Evolutionary conservation across 2,329 filamentous ascomycete genomes (phyloP), one percentile per base, ranked within the genome.

Genomic region (Dothideomycetes sp.): DNA sequence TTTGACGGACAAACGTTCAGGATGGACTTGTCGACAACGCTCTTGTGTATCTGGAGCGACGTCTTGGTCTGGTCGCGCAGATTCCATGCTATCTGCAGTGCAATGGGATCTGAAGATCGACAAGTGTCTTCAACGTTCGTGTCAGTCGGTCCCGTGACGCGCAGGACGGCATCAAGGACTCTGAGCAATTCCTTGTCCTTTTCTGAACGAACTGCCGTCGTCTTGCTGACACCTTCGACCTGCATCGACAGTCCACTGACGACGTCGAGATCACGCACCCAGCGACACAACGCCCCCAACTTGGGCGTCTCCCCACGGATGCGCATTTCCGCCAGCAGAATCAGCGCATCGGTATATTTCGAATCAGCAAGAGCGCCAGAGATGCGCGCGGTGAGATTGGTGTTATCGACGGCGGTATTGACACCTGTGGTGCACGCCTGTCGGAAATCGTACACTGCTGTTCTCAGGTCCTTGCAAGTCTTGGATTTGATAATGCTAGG

Each of bases 221-320:
- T 52, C 10, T 58, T 54, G 30, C 55, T 54, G 34, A 61, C 57
- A 3, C 66, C 65, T 2, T 64, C 64, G 0, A 72, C 62, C 38
- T 72, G 64, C 16, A 75, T 74, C 3, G 75, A 75, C 5, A 82
- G 59, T 2, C 78, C 78, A 47, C 75, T 80, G 36, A 82, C 73
- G 17, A 82, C 73, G 49, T 84, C 79, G 18, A 84, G 62, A 51
- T 82, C 79, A 42, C 80, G 70, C 4, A 84, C 79, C 80, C 80
- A 84, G 41, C 80, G 73, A 55, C 79, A 83, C 5, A 84, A 58
- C 2, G 79, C 77, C 15, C 80, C 80, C 0, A 84, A 60, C 48
- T 81, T 81, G 0, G 79, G 79, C 14, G 73, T 69, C 45, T 83
- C 70, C 3, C 66, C 63, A n/a, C 79, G 65, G 14, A 84, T 75